Conservation (phyloP, 2,329 filamentous ascomycete species). For the Epicoccum nigrum region DNA sequence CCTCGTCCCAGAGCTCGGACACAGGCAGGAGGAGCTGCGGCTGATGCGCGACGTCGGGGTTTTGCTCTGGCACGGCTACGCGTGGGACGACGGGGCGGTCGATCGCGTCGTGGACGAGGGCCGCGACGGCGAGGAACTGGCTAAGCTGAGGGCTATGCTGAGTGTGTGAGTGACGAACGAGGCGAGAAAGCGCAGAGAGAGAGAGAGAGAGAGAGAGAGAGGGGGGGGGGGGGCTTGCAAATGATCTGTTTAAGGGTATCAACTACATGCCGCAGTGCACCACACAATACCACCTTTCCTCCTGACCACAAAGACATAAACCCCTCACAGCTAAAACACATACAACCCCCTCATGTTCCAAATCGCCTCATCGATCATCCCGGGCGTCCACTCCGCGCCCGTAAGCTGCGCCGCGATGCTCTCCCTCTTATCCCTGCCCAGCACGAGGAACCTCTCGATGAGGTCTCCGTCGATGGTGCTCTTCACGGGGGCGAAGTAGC, state of each 20-base stretch:
- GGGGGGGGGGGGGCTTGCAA: no score
- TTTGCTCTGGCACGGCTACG: conserved; percentile 67
- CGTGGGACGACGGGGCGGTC: conserved; percentile 66
- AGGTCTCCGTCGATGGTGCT: conserved; percentile 96
- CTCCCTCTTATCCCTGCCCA: conserved; percentile 88
- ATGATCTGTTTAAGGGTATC: no score
- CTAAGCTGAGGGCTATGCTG: conserved; percentile 52
- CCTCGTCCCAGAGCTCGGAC: conserved; percentile 46
- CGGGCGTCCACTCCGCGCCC: conserved; percentile 70
- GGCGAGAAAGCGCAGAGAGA: no score
- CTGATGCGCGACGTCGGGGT: conserved; percentile 61
- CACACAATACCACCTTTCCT: no score
- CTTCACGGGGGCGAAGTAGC: conserved; percentile 96
- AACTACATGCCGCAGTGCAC: no score
- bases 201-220: no score
- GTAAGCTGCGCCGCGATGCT: conserved; percentile 95
- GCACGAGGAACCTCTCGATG: conserved; percentile 85
- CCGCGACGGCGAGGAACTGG: conserved; percentile 61
- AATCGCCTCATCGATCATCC: conserved; percentile 94
- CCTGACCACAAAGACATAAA: no score
- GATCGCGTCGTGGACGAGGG: conserved; percentile 62
- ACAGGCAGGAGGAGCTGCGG: conserved; percentile 46
- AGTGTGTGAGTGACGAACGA: no score
- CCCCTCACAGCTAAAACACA: no score
- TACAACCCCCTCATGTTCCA: conserved; percentile 47